Base-by-base conservation (phyloP, 2,329 filamentous ascomycete genomes). In the Xylariomycetidae sp. region DNA sequence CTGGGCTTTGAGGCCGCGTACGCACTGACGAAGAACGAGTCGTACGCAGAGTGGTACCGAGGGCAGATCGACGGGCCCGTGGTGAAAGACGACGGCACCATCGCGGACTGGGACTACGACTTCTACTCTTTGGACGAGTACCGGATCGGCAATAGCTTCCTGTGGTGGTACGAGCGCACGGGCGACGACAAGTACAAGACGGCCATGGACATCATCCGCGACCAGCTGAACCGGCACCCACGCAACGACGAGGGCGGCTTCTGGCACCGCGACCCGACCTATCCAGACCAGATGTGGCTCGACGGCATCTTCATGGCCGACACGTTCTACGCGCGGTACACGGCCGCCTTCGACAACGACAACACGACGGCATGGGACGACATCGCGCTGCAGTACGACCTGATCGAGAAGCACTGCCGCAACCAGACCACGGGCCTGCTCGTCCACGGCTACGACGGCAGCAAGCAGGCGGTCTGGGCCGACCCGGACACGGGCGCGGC, bases 301-400 rank as follows among this genome's bases (percentile, higher is more conserved):
- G 70, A 74, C 41, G 73, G 73, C 1, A 68, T 70, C 15, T 72
- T 60, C 52, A 71, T 71, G 67, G 63, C 64, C 2, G 61, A 64
- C 25, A 52, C 54, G 1, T 67, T 67, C 47, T 67, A 65, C 29
- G 61, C 64, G 2, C 48, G 48, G 20, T 68, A 60, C 47, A 61
- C 60, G 4, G 42, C 44, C 6, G 35, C 55, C n/a, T 66, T 64
- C 34, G 56, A 65, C 10, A 38, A 39, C 2, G 43, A 47, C 18
- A 65, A 64, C 39, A 45, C 46, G 8, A 59, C 62, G 0, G 68
- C 64, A 1, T 68, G 64, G 58, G 51, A 63, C 35, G 64, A 70
- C 29, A 55, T 66, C 13, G 47, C 59, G 6, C 47, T 54, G 6
- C 67, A 72, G 43, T 57, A 67, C 25, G 54, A 63, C 18, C 53